These are phyloP conservation scores for Trypanosoma lewisi DNA, from an alignment of 208 protist species.

Conservation along the genomic window DNA sequence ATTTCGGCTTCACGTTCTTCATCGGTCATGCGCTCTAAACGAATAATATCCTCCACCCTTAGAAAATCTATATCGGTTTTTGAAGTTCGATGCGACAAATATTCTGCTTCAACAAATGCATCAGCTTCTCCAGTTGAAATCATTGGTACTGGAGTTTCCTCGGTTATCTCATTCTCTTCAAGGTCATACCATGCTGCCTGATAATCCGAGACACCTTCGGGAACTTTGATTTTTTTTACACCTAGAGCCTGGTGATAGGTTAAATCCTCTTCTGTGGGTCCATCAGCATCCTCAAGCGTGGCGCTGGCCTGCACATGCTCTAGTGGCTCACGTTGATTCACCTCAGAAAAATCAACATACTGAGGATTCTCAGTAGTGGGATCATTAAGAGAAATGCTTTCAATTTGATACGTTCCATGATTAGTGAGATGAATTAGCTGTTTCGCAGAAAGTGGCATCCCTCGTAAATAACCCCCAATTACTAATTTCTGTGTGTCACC, in stretches of 20 bases:
- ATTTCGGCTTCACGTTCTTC: slow-evolving; percentile 74
- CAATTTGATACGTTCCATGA: slow-evolving; percentile 85
- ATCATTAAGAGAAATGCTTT: slow-evolving; percentile 35
- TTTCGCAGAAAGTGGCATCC: slow-evolving; percentile 68
- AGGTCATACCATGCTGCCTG: slow-evolving; percentile 79
- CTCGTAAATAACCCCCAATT: slow-evolving; percentile 67
- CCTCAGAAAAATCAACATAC: slow-evolving; percentile 49
- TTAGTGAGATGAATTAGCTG: slow-evolving; percentile 88
- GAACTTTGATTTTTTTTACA: slow-evolving; percentile 55
- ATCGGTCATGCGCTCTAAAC: slow-evolving; percentile 82
- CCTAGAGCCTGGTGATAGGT: slow-evolving; percentile 44
- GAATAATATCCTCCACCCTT: slow-evolving; percentile 76
- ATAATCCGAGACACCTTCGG: slow-evolving; percentile 64
- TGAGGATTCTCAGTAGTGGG: slow-evolving; percentile 25
- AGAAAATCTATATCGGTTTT: slow-evolving; percentile 86
- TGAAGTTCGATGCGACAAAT: slow-evolving; percentile 65
- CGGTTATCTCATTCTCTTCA: slow-evolving; percentile 44
- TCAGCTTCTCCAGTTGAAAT: slow-evolving; percentile 37
- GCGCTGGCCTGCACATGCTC: slow-evolving; percentile 76
- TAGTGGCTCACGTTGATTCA: slow-evolving; percentile 64
- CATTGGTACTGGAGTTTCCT: slow-evolving; percentile 11
- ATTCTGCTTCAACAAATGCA: slow-evolving; percentile 50
- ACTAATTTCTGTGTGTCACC: slow-evolving; percentile 46
- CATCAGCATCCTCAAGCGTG: slow-evolving; percentile 65
- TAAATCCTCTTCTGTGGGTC: slow-evolving; percentile 74